phyloP scores from a whole-genome alignment of 768 basidiomycete genomes.

The Lactifluus volemus region DNA sequence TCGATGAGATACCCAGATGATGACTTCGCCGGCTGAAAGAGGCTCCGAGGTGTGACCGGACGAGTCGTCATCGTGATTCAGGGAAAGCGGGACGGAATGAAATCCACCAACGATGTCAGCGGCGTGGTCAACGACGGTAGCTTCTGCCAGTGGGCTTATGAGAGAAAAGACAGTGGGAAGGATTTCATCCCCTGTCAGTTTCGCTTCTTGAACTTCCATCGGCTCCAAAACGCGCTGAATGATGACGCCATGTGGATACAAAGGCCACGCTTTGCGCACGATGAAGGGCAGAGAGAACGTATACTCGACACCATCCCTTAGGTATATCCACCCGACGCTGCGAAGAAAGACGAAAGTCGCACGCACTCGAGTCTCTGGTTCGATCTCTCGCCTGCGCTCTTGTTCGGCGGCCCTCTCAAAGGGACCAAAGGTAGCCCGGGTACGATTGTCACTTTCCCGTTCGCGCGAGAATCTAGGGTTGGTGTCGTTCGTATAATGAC shows the following conservation, averaged over 20 bases:
- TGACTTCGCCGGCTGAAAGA: slow-evolving; percentile 54
- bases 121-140: slow-evolving; percentile 61
- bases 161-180: slow-evolving; percentile 79
- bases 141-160: slow-evolving; percentile 68
- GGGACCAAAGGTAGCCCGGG: slow-evolving; percentile 33
- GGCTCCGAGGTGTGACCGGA: slow-evolving; percentile 40
- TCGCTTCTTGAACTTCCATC: slow-evolving; percentile 57
- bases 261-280: slow-evolving; percentile 69
- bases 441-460: slow-evolving; percentile 22
- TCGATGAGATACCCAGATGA: slow-evolving; percentile 50
- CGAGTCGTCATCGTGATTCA: slow-evolving; percentile 30
- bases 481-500: slow-evolving; percentile 25
- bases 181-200: slow-evolving; percentile 51
- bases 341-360: slow-evolving; percentile 75
- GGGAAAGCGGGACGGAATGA: slow-evolving; percentile 22
- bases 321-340: slow-evolving; percentile 61
- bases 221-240: slow-evolving; percentile 67
- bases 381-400: slow-evolving; percentile 32
- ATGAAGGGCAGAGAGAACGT: slow-evolving; percentile 77
- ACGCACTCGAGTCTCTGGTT: slow-evolving; percentile 36
- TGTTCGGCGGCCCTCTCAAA: slow-evolving; percentile 27
- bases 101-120: slow-evolving; percentile 46
- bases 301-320: slow-evolving; percentile 63
- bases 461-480: slow-evolving; percentile 22
- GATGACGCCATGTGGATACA: slow-evolving; percentile 70